Percentiles rank a stretch among this genome's conserved stretches.
Conservation (phyloP, 768 basidiomycete species). For the Suillus subaureus region DNA sequence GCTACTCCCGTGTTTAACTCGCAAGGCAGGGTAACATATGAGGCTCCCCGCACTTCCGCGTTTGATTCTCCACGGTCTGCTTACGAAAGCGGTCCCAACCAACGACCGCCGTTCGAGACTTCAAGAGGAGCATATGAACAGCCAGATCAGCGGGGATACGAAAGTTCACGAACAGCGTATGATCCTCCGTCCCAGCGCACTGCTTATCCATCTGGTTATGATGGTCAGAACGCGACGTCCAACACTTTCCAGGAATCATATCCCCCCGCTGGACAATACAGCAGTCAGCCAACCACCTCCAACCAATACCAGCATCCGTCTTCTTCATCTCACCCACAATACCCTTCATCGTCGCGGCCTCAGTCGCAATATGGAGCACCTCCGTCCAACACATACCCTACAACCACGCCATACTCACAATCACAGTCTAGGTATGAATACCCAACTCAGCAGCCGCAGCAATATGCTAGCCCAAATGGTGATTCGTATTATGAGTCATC, state of each 20-base stretch:
- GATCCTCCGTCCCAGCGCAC: constrained; percentile 25
- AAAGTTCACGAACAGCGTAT: constrained; percentile 27
- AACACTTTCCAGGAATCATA: constrained; percentile 29
- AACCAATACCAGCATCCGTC: constrained; percentile 22
- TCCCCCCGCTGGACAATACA: constrained; percentile 20
- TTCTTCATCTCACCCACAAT: constrained; percentile 25
- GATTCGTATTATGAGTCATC: constrained; percentile 29
- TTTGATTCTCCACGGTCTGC: constrained; percentile 15
- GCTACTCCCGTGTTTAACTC: neutral
- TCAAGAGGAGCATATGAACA: constrained; percentile 28
- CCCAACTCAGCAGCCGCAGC: constrained; percentile 25
- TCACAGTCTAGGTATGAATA: constrained; percentile 25
- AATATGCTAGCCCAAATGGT: constrained; percentile 19
- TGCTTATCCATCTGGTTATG: constrained; percentile 25
- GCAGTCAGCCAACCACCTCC: constrained; percentile 22
- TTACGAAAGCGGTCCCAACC: constrained; percentile 13
- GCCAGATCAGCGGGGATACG: constrained; percentile 32
- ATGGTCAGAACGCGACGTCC: constrained; percentile 19
- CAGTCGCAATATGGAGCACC: constrained; percentile 23
- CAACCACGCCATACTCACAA: constrained; percentile 27
- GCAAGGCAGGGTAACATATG: constrained; percentile 2
- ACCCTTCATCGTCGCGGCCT: constrained; percentile 26
- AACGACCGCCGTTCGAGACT: constrained; percentile 1
- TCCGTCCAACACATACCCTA: constrained; percentile 18
- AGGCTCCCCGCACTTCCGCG: neutral